Base-by-base conservation (phyloP, 768 basidiomycete genomes). In the Pleurotus ostreatus region DNA sequence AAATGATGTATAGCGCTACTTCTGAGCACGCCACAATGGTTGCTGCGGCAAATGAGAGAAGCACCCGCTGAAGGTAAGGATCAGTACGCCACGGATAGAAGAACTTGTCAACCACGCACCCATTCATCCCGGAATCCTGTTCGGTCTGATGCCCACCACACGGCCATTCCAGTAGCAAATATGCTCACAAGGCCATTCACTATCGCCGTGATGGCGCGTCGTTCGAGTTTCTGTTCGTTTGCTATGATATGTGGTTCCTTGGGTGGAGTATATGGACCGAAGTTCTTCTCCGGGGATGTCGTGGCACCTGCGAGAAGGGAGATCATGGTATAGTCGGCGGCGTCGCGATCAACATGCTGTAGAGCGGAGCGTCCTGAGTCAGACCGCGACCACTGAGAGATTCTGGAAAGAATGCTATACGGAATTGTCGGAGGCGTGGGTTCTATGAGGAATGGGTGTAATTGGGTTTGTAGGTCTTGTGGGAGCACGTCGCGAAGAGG, bases 271-370 rank as follows among this genome's bases (percentile, higher is more conserved):
- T 83, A 81, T 7, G 71, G 60, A 30, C 84, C 84, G 58, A 90
- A 88, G 37, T 77, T 83, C 54, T 86, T 81, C 57, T 88, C 83
- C 18, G 91, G 91, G 5, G 89, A 89, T n/a, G 90, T 86, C 44
- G 78, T 81, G 5, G 85, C 78, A 38, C 91, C 91, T 13, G 92
- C 89, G 4, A 94, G 81, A 37, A 94, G 74, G 16, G 89, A 72
- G 39, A 91, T 71, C 83, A 90, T 91, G 5, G 78, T 72, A 66
- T 89, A 92, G 12, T 78, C 73, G 18, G 71, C 70, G 4, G 82
- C 71, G 56, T 83, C 70, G 46, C 91, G 71, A 1, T 74, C n/a
- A n/a, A 41, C 46, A 68, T 8, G 76, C 37, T 66, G 62, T 51
- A 82, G 72, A 48, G 66, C 61, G 11, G 65, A 59, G 37, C 61